Evolutionary conservation across 106 monocot genomes (phyloP).

Genomic region (Dendrobium officinale): DNA sequence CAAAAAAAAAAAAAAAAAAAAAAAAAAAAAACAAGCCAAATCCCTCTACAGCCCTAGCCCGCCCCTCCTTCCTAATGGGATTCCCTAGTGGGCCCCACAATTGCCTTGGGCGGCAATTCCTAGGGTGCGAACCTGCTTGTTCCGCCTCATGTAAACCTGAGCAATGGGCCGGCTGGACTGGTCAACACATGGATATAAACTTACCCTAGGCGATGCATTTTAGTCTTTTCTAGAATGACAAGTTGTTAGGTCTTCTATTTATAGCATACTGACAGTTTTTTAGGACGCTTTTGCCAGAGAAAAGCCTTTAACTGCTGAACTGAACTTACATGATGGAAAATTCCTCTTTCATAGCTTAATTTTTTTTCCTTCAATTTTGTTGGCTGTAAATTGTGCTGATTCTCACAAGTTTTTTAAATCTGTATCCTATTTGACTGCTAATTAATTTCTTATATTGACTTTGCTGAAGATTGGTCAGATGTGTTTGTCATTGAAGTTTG

Average conservation of each 20-base stretch:
- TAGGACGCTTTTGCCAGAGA: not conserved
- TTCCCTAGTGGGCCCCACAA: too few relatives aligned
- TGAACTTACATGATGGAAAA: not conserved
- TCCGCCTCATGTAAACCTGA: too few relatives aligned
- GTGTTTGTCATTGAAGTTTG: not conserved
- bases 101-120: too few relatives aligned
- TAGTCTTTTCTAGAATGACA: not conserved
- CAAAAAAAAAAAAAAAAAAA: too few relatives aligned
- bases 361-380: not conserved
- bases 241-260: not conserved
- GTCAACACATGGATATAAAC: not conserved
- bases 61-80: too few relatives aligned
- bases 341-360: too few relatives aligned
- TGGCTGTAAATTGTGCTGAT: not conserved
- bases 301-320: not conserved
- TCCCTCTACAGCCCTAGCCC: too few relatives aligned
- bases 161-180: too few relatives aligned
- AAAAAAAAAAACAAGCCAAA: too few relatives aligned
- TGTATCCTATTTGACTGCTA: conserved; percentile 1
- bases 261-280: not conserved
- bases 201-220: not conserved
- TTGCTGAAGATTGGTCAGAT: not conserved
- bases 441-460: not conserved
- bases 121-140: too few relatives aligned
- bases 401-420: not conserved